phyloP scores from a whole-genome alignment of 345 rosid genomes.

The Eutrema japonicum region DNA sequence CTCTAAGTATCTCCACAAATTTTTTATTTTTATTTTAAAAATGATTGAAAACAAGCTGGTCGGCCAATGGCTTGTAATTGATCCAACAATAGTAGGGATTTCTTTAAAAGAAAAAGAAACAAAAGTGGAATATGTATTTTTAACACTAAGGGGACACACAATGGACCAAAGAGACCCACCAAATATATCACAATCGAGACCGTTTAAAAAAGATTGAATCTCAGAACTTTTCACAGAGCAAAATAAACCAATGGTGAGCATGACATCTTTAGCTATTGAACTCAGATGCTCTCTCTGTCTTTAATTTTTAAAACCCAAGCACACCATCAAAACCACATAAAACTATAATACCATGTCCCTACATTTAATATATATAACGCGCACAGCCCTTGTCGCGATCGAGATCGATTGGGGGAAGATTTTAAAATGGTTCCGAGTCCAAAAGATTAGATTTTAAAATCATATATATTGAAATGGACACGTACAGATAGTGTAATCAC shows the following conservation, averaged over 20 bases:
- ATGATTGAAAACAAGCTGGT: constrained; percentile 10
- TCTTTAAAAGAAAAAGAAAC: not conserved
- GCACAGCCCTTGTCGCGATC: constrained; percentile 28
- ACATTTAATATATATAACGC: constrained; percentile 10
- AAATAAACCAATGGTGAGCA: constrained; percentile 39
- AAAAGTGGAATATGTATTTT: constrained; percentile 35
- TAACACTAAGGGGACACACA: constrained; percentile 37
- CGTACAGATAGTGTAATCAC: constrained; percentile 38
- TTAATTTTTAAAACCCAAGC: not conserved
- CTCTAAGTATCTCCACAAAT: not conserved
- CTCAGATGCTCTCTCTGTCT: constrained; percentile 33
- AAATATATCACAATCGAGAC: constrained; percentile 43
- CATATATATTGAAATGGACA: constrained; percentile 33
- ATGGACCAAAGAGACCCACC: constrained; percentile 38
- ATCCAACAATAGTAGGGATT: constrained; percentile 21
- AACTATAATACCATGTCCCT: constrained; percentile 28
- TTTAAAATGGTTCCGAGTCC: constrained; percentile 26
- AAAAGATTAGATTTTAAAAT: constrained; percentile 23
- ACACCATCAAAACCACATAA: constrained; percentile 17
- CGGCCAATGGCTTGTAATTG: constrained; percentile 19
- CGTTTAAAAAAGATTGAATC: constrained; percentile 40
- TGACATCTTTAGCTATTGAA: constrained; percentile 31
- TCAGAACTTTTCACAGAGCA: constrained; percentile 6
- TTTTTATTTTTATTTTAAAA: not conserved
- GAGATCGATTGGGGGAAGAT: constrained; percentile 25